Conservation (phyloP, 352 stramenopile species). For the Pythium guiyangense region DNA sequence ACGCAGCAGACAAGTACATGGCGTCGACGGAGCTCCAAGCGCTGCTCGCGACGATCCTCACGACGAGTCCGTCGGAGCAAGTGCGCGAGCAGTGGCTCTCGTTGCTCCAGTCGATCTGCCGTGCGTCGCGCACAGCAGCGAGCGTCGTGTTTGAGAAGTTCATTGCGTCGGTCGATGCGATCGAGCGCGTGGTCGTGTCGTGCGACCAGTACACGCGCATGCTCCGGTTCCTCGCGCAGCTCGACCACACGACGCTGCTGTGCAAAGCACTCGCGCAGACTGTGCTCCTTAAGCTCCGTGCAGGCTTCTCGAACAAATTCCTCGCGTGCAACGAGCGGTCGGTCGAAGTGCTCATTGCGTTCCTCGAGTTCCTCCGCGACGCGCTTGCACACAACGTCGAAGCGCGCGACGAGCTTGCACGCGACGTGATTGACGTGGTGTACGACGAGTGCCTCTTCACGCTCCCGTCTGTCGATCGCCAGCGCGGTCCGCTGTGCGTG, state of each 20-base stretch:
- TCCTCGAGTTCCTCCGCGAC: conserved; percentile 75
- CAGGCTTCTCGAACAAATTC: conserved; percentile 78
- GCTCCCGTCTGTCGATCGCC: conserved; percentile 55
- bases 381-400: conserved; percentile 51
- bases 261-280: conserved; percentile 49
- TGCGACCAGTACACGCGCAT: conserved; percentile 74
- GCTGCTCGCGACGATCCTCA: conserved; percentile 55
- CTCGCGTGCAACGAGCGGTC: conserved; percentile 66
- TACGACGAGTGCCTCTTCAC: conserved; percentile 86
- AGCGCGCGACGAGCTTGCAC: conserved; percentile 46
- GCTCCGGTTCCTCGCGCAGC: conserved; percentile 62
- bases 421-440: conserved; percentile 71
- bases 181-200: conserved; percentile 53
- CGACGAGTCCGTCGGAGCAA: conserved; percentile 62
- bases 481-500: conserved; percentile 66
- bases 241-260: conserved; percentile 40
- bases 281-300: conserved; percentile 56
- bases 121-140: conserved; percentile 31
- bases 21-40: conserved; percentile 30
- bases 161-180: conserved; percentile 53
- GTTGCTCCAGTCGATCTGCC: conserved; percentile 73
- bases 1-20: conserved; percentile 65
- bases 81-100: conserved; percentile 83
- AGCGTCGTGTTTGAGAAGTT: conserved; percentile 64
- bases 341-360: conserved; percentile 64